Conservation (phyloP, 169 alveolate species). For the Plasmodium chabaudi region DNA sequence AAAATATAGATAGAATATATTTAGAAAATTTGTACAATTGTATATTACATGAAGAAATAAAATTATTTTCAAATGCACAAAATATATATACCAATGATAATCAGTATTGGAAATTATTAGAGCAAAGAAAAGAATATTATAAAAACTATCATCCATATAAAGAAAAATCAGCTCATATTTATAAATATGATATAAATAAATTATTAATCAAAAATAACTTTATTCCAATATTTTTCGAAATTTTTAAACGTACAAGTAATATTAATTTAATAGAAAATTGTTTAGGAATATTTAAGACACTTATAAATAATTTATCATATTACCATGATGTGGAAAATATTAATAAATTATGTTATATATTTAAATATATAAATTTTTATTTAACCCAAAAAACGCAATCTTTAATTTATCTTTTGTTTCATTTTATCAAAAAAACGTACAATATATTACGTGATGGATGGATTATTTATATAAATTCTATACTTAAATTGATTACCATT, state of each 20-base stretch:
- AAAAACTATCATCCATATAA: conserved; percentile 56
- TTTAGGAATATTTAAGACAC: conserved; percentile 50
- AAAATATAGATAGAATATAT: conserved; percentile 86
- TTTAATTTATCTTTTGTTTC: conserved; percentile 54
- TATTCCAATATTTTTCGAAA: conserved; percentile 58
- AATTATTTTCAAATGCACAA: conserved; percentile 52
- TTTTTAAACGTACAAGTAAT: conserved; percentile 58
- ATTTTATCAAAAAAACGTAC: conserved; percentile 64
- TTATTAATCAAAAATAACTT: conserved; percentile 59
- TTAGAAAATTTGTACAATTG: conserved; percentile 83
- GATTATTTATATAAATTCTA: conserved; percentile 45
- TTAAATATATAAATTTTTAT: conserved; percentile 65
- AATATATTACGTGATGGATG: conserved; percentile 71
- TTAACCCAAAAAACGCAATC: conserved; percentile 73
- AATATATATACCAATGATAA: conserved; percentile 71
- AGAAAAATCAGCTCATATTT: conserved; percentile 28
- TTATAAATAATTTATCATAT: conserved; percentile 55
- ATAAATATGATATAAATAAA: conserved; percentile 60
- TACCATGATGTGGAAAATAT: conserved; percentile 60
- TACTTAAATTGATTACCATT: conserved; percentile 49
- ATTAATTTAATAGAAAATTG: conserved; percentile 62
- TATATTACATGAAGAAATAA: conserved; percentile 82
- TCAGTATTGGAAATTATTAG: conserved; percentile 73
- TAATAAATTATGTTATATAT: conserved; percentile 55
- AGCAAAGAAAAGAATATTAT: conserved; percentile 54